Evolutionary conservation across 208 protist genomes (phyloP).

Genomic region (Wallacemonas sp.): DNA sequence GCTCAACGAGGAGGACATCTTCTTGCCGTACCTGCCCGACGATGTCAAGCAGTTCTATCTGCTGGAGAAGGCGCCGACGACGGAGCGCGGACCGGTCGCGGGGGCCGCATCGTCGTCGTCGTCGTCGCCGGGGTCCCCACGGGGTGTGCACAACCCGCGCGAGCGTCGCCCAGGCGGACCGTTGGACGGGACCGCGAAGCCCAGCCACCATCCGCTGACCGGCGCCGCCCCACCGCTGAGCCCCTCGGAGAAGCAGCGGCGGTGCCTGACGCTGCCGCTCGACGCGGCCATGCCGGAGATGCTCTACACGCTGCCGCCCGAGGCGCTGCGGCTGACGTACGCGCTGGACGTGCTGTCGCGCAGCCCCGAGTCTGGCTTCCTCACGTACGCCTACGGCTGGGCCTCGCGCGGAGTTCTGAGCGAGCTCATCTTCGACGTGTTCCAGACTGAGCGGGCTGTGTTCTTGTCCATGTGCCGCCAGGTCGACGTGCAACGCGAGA

Average conservation of each 20-base stretch:
- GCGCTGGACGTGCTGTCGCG: conserved; percentile 55
- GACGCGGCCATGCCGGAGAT: not conserved
- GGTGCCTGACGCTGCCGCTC: conserved; percentile 9
- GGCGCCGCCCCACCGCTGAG: not conserved
- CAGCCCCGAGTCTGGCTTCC: conserved; percentile 44
- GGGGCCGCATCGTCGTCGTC: not conserved
- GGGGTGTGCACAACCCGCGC: not conserved
- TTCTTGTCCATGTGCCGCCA: conserved; percentile 57
- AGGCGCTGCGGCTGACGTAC: conserved; percentile 63
- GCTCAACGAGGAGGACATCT: conserved; percentile 38
- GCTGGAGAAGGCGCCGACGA: conserved; percentile 12
- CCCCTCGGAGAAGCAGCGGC: conserved; percentile 4
- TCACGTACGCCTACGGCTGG: conserved; percentile 71
- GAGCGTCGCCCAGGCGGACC: not conserved
- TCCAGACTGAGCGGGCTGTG: conserved; percentile 46
- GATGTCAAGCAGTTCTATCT: conserved; percentile 6
- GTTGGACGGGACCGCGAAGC: not conserved
- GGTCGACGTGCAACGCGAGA: conserved; percentile 34
- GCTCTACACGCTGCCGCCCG: conserved; percentile 25
- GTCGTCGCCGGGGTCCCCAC: not conserved
- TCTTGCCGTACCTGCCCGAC: conserved; percentile 30
- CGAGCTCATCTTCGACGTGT: conserved; percentile 57
- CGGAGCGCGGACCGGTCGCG: not conserved
- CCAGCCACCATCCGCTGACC: not conserved
- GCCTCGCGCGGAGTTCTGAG: conserved; percentile 42